Evolutionary conservation across 306 rosid genomes (phyloP).

Genomic region (Mimosa bimucronata): DNA sequence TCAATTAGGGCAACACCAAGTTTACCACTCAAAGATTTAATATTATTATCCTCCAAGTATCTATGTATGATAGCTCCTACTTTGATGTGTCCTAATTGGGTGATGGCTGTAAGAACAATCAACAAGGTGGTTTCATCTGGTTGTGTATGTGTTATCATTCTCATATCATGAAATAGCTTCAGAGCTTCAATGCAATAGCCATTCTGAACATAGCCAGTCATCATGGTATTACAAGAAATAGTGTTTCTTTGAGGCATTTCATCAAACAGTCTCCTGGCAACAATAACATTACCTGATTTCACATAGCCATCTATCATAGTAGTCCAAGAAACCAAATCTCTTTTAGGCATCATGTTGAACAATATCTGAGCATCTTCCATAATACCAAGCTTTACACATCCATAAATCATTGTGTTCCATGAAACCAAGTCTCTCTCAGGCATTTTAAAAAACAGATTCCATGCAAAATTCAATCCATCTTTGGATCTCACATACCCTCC

Average conservation of each 20-base stretch:
- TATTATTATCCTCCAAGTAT: conserved; percentile 51
- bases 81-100: conserved; percentile 61
- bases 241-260: conserved; percentile 61
- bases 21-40: conserved; percentile 51
- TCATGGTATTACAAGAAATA: conserved; percentile 70
- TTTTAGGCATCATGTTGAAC: conserved; percentile 55
- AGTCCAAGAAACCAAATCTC: conserved; percentile 70
- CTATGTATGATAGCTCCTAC: conserved; percentile 55
- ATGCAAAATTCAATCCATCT: conserved; percentile 52
- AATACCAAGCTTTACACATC: conserved; percentile 61
- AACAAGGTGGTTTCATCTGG: conserved; percentile 64
- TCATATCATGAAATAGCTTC: conserved; percentile 64
- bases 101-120: conserved; percentile 64
- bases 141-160: conserved; percentile 28
- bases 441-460: conserved; percentile 68
- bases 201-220: conserved; percentile 72
- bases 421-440: conserved; percentile 71
- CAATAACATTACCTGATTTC: conserved; percentile 48
- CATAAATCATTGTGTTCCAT: conserved; percentile 79
- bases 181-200: conserved; percentile 64
- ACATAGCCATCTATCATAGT: conserved; percentile 73
- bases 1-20: conserved; percentile 71
- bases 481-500: conserved; percentile 57
- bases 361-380: conserved; percentile 58
- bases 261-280: conserved; percentile 67